phyloP scores from a whole-genome alignment of 1,139 yeast species.

The Kluyveromyces sp. region DNA sequence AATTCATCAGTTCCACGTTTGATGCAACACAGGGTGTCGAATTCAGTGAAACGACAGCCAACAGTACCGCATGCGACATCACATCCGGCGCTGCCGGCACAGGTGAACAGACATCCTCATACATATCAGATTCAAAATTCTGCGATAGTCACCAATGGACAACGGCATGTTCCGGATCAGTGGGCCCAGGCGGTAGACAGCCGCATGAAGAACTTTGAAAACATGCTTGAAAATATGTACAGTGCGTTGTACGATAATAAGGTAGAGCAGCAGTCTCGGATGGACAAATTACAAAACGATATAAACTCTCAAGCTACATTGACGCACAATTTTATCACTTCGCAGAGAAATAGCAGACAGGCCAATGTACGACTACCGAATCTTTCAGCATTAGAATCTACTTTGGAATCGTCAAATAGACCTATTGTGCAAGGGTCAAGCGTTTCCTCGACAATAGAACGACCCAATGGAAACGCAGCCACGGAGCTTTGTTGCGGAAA shows the following conservation, averaged over 20 bases:
- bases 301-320: constrained; percentile 5
- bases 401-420: background rate
- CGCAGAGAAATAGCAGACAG: background rate
- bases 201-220: constrained; percentile 42
- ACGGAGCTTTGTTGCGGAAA: no score
- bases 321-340: background rate
- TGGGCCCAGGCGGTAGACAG: constrained; percentile 44
- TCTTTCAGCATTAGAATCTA: constrained; percentile 1
- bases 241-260: constrained; percentile 30
- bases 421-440: background rate
- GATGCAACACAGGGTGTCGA: background rate
- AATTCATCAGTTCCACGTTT: background rate
- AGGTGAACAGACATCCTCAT: background rate
- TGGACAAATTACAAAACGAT: constrained; percentile 12
- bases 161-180: constrained; percentile 11
- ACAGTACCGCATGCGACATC: background rate
- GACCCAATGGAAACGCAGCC: no score
- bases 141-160: background rate
- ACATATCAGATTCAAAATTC: background rate
- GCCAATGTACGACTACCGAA: background rate
- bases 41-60: background rate
- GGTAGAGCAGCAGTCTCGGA: constrained; percentile 18
- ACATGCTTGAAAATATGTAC: constrained; percentile 36
- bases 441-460: no score
- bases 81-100: background rate